phyloP scores from a whole-genome alignment of 75 land plant species.

The Sequoia sempervirens region DNA sequence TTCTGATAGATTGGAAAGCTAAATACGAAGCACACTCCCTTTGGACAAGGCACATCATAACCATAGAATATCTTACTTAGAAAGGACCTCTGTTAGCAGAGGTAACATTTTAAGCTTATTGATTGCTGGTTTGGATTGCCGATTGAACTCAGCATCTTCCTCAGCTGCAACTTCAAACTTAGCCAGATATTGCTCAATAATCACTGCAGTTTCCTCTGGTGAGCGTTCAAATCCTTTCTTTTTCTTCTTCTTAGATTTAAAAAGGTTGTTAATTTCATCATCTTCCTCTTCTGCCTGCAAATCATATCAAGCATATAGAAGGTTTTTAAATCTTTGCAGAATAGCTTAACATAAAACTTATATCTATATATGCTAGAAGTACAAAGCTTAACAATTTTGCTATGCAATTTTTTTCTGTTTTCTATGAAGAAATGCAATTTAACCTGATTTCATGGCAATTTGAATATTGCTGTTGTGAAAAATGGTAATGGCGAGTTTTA shows the following conservation, averaged over 20 bases:
- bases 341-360: neutral
- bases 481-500: neutral
- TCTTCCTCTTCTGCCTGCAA: conserved; percentile 88
- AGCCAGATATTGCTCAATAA: conserved; percentile 87
- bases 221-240: conserved; percentile 75
- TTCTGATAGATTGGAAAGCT: neutral
- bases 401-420: neutral
- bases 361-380: neutral
- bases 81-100: conserved; percentile 50
- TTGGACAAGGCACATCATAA: neutral
- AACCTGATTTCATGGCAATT: no score
- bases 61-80: conserved; percentile 51
- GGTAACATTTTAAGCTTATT: conserved; percentile 89
- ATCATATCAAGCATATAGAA: neutral
- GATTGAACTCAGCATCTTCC: conserved; percentile 84
- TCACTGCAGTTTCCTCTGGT: conserved; percentile 72
- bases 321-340: neutral
- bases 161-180: conserved; percentile 92
- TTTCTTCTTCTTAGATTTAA: conserved; percentile 73
- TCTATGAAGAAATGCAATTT: neutral
- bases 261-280: conserved; percentile 63
- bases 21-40: neutral
- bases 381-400: neutral
- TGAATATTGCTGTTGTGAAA: neutral
- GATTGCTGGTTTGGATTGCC: conserved; percentile 77